These are phyloP conservation scores for Capronia epimyces DNA, from an alignment of 2,329 filamentous ascomycete genomes.

Conservation along the genomic window DNA sequence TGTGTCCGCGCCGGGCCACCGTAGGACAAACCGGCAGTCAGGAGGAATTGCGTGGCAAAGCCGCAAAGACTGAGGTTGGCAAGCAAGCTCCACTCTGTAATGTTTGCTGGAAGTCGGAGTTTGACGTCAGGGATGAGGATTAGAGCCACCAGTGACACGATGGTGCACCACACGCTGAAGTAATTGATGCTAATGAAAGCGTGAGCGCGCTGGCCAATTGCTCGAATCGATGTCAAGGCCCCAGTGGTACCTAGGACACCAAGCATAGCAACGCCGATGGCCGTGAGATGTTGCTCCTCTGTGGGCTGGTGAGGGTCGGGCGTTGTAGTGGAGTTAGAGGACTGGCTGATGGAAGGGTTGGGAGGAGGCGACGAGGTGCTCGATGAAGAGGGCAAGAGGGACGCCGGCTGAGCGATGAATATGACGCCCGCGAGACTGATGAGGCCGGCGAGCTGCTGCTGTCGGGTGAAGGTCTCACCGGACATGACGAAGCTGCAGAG, in stretches of 20 bases:
- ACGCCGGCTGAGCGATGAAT: slow-evolving; percentile 69
- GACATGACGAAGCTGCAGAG: slow-evolving; percentile 66
- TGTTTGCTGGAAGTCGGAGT: slow-evolving; percentile 51
- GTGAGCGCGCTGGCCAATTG: slow-evolving; percentile 74
- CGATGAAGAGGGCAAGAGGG: slow-evolving; percentile 45
- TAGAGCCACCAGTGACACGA: slow-evolving; percentile 62
- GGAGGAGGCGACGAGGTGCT: slow-evolving; percentile 28
- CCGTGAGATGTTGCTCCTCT: slow-evolving; percentile 60
- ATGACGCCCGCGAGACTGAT: slow-evolving; percentile 74
- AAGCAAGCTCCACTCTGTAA: slow-evolving; percentile 62
- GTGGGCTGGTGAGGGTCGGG: slow-evolving; percentile 38
- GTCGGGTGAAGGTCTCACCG: slow-evolving; percentile 70
- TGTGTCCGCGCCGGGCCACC: slow-evolving; percentile 52
- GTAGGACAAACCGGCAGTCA: slow-evolving; percentile 69
- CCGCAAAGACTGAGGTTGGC: slow-evolving; percentile 65
- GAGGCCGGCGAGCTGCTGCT: slow-evolving; percentile 69
- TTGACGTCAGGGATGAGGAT: slow-evolving; percentile 50
- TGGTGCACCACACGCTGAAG: slow-evolving; percentile 64
- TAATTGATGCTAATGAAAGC: slow-evolving; percentile 82
- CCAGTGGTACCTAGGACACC: slow-evolving; percentile 71
- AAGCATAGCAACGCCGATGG: slow-evolving; percentile 65
- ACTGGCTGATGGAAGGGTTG: slow-evolving; percentile 28
- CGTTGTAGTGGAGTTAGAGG: slow-evolving; percentile 25
- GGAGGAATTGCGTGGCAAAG: slow-evolving; percentile 79
- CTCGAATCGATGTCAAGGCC: slow-evolving; percentile 71